phyloP scores from a whole-genome alignment of 306 rosid species.

The Vigna angularis region DNA sequence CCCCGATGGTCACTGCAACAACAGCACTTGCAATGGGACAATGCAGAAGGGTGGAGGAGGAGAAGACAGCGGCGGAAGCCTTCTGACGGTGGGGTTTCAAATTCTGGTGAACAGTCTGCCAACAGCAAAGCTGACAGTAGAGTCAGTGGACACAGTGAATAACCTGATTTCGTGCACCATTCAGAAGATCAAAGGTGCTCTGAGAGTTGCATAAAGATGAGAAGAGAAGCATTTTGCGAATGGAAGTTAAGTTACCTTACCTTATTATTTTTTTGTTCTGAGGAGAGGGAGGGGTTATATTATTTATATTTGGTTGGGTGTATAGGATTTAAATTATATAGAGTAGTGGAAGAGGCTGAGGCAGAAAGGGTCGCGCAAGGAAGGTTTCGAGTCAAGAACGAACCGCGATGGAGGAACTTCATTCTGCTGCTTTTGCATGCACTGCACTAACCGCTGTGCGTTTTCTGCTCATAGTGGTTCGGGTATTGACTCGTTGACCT shows the following conservation, averaged over 20 bases:
- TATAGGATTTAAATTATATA: slow-evolving; percentile 36
- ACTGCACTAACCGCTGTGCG: neutral
- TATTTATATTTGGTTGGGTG: slow-evolving; percentile 8
- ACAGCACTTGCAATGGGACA: slow-evolving; percentile 19
- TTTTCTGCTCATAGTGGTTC: slow-evolving; percentile 65
- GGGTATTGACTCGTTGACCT: slow-evolving; percentile 97
- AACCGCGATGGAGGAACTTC: slow-evolving; percentile 60
- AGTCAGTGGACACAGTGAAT: slow-evolving; percentile 80
- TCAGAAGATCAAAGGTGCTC: slow-evolving; percentile 80
- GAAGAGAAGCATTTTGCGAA: slow-evolving; percentile 14
- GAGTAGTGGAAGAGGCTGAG: slow-evolving; percentile 29
- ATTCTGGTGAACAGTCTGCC: slow-evolving; percentile 78
- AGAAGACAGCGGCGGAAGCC: slow-evolving; percentile 50
- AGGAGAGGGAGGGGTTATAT: slow-evolving; percentile 26
- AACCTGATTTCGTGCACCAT: slow-evolving; percentile 83
- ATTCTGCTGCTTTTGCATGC: neutral
- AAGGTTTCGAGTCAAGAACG: slow-evolving; percentile 98
- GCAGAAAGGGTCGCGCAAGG: slow-evolving; percentile 34
- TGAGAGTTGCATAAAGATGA: slow-evolving; percentile 50
- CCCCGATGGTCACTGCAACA: slow-evolving; percentile 49
- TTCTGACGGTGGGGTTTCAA: slow-evolving; percentile 89
- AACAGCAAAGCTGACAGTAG: slow-evolving; percentile 71
- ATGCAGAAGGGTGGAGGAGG: slow-evolving; percentile 29
- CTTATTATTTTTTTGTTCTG: neutral
- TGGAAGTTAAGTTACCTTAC: slow-evolving; percentile 1